Base-by-base conservation (phyloP, 202 grass and related monocot species). In the Schoenoplectus tabernaemontani region DNA sequence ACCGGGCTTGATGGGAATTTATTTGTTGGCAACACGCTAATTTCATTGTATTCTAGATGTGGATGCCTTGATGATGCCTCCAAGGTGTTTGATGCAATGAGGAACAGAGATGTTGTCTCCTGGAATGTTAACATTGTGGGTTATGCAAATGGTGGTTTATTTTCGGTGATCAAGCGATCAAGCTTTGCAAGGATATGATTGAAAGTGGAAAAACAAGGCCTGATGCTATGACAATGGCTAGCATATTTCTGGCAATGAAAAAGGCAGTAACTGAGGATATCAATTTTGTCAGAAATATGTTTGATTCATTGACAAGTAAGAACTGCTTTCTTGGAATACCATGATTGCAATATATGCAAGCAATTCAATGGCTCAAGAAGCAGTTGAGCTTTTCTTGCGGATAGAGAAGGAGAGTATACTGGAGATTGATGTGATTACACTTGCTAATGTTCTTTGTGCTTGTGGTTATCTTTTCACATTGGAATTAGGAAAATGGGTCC, bases 61-160 rank as follows among this genome's bases (percentile, higher is more conserved):
- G 82, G 89, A 38, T 15, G 32, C 10, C 77, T 78, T 0, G 47
- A 73, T 3, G 84, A 91, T 41, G 91, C 91, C 5, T 88, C 83
- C 59, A 66, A 46, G 15, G 22, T 93, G 81, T 93, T 97, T 62
- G 87, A 77, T 3, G 84, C 79, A 93, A 91, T 97, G 90, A 80
- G 17, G 36, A 60, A 63, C 69, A 62, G 79, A 59, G 88, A 97
- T 38, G 78, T 93, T 22, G 85, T 97, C 24, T 89, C 90, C 5
- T 97, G 90, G 93, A 97, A 93, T 63, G 77, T 83, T 30, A 91
- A 93, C 80, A 93, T 93, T 78, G 80, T 86, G 2, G 90, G 87
- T 32, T 86, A 85, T n/a, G 72, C 82, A 7, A 81, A 84, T 16
- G 44, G 54, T 0, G 70, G 88, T 2, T 83, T 86, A 43, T n/a